These are phyloP conservation scores for Phaffia tasmanica DNA, from an alignment of 768 basidiomycete species.

Conservation along the genomic window DNA sequence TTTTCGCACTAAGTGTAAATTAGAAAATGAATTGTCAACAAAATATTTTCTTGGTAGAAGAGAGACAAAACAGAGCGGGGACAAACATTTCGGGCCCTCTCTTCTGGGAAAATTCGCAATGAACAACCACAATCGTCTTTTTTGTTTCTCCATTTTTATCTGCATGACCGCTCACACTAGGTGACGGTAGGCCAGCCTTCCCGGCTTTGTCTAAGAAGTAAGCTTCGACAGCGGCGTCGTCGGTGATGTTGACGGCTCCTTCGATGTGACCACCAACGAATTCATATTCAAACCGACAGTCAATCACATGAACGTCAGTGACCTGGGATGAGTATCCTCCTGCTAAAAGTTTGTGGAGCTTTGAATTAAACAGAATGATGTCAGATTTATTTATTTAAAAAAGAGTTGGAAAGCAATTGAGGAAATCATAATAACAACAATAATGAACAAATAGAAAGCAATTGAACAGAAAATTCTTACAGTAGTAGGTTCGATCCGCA, in stretches of 20 bases:
- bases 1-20: slow-evolving; percentile 59
- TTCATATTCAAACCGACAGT: slow-evolving; percentile 97
- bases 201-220: slow-evolving; percentile 47
- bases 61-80: slow-evolving; percentile 4
- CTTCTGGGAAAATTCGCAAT: slow-evolving; percentile 94
- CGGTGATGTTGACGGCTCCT: slow-evolving; percentile 85
- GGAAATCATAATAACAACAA: slow-evolving; percentile 19
- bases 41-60: background rate
- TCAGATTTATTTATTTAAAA: no score
- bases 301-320: slow-evolving; percentile 65
- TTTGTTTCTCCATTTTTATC: slow-evolving; percentile 39
- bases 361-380: background rate
- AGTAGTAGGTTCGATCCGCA: slow-evolving; percentile 71
- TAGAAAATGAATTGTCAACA: slow-evolving; percentile 10
- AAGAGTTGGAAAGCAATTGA: slow-evolving; percentile 19
- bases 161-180: slow-evolving; percentile 54
- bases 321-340: slow-evolving; percentile 60
- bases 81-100: slow-evolving; percentile 90
- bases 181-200: slow-evolving; percentile 35
- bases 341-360: slow-evolving; percentile 69
- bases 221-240: slow-evolving; percentile 64
- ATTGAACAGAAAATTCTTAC: slow-evolving; percentile 44
- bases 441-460: background rate
- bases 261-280: slow-evolving; percentile 85
- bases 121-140: slow-evolving; percentile 88